Evolutionary conservation across 2,329 filamentous ascomycete genomes (phyloP), one percentile per base, ranked within the genome.

Genomic region (Trichoderma koningii): DNA sequence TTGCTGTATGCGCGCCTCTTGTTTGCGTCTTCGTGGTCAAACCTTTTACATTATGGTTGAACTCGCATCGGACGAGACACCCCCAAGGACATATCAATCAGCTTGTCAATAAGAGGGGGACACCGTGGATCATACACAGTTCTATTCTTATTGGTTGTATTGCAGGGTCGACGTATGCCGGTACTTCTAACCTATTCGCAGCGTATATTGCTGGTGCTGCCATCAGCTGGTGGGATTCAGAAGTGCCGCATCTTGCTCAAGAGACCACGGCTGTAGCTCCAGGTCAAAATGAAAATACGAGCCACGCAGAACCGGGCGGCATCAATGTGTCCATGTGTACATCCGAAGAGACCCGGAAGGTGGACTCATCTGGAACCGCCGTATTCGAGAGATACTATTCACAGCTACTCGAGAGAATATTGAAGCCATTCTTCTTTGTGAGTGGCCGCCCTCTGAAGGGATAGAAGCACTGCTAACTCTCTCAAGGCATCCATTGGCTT

Each of bases 361-460:
- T 0, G 83, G 79, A 64, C 73, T 78, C 7, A 67, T 53, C 48
- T 30, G 59, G 48, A 44, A 42, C 21, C 10, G n/a, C 15, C 10
- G 41, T n/a, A 3, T 62, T 52, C 9, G 59, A 62, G 12, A 28
- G 9, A 19, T 53, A 72, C 3, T 83, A 80, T 69, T 82, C 80
- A 64, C 68, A 68, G 1, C 70, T 75, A 2, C 70, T 74, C 0
- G 73, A 83, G 2, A 78, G 78, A 9, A 78, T 93, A 0, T 73
- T 93, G 0, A 86, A 86, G 56, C 89, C 90, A 0, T 83, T 92
- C 65, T 93, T 93, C 76, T 93, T 93, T 71, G 89, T 62, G n/a
- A 52, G 59, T 38, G 17, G 17, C 5, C 17, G 2, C 10, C 7
- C 48, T 41, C 30, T 5, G 12, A n/a, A 10, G 1, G 5, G 23